A percentile compares a stretch with the other conserved stretches of the same genome.
phyloP scores from a whole-genome alignment of 495 filamentous ascomycete species.

The Penicillium chermesinum region DNA sequence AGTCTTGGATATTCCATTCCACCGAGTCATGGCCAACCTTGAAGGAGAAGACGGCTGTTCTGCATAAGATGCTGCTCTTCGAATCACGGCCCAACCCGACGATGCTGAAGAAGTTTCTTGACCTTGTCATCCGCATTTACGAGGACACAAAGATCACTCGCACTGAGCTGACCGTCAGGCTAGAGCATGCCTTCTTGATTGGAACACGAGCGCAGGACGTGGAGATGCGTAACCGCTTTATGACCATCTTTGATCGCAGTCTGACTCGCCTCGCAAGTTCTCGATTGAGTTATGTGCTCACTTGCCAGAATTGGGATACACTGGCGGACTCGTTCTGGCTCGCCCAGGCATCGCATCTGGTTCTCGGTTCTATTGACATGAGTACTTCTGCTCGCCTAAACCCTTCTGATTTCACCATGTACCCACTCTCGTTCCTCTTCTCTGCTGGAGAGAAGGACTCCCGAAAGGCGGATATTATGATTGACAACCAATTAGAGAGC shows the following conservation, averaged over 20 bases:
- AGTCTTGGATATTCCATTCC: slow-evolving; percentile 89
- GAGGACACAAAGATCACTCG: slow-evolving; percentile 92
- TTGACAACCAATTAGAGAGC: slow-evolving; percentile 74
- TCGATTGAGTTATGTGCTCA: slow-evolving; percentile 79
- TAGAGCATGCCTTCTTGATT: slow-evolving; percentile 97
- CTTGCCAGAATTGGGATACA: slow-evolving; percentile 96
- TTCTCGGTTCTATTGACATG: slow-evolving; percentile 88
- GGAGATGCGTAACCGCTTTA: slow-evolving; percentile 94
- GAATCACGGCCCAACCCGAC: slow-evolving; percentile 76
- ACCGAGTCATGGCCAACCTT: slow-evolving; percentile 90
- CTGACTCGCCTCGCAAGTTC: slow-evolving; percentile 81
- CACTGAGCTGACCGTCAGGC: slow-evolving; percentile 89
- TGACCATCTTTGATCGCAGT: slow-evolving; percentile 88
- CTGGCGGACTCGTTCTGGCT: slow-evolving; percentile 94
- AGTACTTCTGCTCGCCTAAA: slow-evolving; percentile 69
- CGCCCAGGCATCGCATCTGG: slow-evolving; percentile 83
- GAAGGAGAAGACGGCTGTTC: slow-evolving; percentile 95
- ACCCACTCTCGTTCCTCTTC: slow-evolving; percentile 65
- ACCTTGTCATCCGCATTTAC: slow-evolving; percentile 95
- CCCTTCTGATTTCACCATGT: slow-evolving; percentile 73
- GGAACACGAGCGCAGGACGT: slow-evolving; percentile 91
- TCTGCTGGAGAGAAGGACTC: slow-evolving; percentile 59
- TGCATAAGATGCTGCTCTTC: slow-evolving; percentile 96
- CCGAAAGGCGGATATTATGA: slow-evolving; percentile 65
- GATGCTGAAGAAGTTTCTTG: slow-evolving; percentile 84